These are phyloP conservation scores for Quercus phellos DNA, from an alignment of 331 rosid species.

Conservation along the genomic window DNA sequence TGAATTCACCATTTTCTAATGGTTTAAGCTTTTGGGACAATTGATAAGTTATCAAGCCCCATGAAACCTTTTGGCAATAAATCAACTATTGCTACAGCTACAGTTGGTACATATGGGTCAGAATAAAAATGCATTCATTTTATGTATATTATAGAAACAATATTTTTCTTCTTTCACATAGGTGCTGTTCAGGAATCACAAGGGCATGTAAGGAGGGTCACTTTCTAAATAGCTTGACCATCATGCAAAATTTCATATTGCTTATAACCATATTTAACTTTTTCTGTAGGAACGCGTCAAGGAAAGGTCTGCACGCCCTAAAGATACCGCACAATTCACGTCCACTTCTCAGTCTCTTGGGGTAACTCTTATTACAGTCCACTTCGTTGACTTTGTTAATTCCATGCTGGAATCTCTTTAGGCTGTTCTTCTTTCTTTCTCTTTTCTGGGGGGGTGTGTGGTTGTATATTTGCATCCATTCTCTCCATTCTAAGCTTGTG, in stretches of 20 bases:
- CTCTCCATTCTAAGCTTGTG: slow-evolving; percentile 11
- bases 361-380: slow-evolving; percentile 40
- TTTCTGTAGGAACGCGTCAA: slow-evolving; percentile 70
- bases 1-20: too few relatives aligned
- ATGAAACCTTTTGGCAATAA: background rate
- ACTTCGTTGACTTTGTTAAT: slow-evolving; percentile 9
- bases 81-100: background rate
- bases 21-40: too few relatives aligned
- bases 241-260: background rate
- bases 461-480: slow-evolving; percentile 2
- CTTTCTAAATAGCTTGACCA: slow-evolving; percentile 7
- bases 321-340: slow-evolving; percentile 42
- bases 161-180: slow-evolving; percentile 1
- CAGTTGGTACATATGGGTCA: background rate
- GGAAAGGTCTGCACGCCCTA: slow-evolving; percentile 57
- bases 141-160: background rate
- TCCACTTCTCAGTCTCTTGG: slow-evolving; percentile 45
- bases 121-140: background rate
- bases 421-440: background rate
- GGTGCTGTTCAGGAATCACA: slow-evolving; percentile 17
- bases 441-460: background rate
- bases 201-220: slow-evolving; percentile 2
- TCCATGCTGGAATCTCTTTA: background rate
- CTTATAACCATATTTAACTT: slow-evolving; percentile 14
- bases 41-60: too few relatives aligned